These are phyloP conservation scores for Leccinum longicurvipes DNA, from an alignment of 768 basidiomycete species.

Conservation along the genomic window DNA sequence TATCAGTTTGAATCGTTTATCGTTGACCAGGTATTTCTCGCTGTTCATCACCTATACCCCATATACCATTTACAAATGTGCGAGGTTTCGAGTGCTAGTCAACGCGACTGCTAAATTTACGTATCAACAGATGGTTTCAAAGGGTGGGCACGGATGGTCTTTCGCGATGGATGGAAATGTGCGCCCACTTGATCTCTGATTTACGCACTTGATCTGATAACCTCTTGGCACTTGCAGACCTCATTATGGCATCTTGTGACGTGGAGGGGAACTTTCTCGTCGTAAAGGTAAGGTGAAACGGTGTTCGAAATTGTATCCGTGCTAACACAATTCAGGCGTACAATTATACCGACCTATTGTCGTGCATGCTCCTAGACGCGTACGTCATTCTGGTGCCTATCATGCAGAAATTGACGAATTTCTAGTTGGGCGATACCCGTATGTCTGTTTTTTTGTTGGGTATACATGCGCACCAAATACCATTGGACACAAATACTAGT, in stretches of 20 bases:
- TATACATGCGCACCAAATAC: constrained; percentile 77
- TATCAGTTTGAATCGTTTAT: neutral
- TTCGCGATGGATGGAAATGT: constrained; percentile 88
- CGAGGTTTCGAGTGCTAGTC: constrained; percentile 22
- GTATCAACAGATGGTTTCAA: constrained; percentile 63
- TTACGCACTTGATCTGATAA: constrained; percentile 4
- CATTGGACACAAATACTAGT: constrained; percentile 84
- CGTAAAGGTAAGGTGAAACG: constrained; percentile 50
- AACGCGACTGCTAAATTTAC: neutral
- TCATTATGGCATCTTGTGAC: constrained; percentile 75
- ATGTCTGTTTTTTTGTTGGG: constrained; percentile 78
- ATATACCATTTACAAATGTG: constrained; percentile 86
- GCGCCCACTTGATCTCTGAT: constrained; percentile 18
- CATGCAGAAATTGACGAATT: neutral
- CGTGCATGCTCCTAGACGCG: constrained; percentile 92
- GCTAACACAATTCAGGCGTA: constrained; percentile 50
- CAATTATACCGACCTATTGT: constrained; percentile 81
- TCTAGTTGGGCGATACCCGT: constrained; percentile 84
- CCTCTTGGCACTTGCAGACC: constrained; percentile 51
- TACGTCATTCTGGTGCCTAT: constrained; percentile 33
- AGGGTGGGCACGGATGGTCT: constrained; percentile 75
- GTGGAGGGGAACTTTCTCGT: constrained; percentile 89
- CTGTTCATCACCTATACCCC: constrained; percentile 77
- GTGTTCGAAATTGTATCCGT: neutral
- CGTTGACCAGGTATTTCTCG: constrained; percentile 62